Evolutionary conservation across 192 early-diverging fungal species (phyloP), one percentile per base, ranked within the genome.

Genomic region (Coemansia sp.): DNA sequence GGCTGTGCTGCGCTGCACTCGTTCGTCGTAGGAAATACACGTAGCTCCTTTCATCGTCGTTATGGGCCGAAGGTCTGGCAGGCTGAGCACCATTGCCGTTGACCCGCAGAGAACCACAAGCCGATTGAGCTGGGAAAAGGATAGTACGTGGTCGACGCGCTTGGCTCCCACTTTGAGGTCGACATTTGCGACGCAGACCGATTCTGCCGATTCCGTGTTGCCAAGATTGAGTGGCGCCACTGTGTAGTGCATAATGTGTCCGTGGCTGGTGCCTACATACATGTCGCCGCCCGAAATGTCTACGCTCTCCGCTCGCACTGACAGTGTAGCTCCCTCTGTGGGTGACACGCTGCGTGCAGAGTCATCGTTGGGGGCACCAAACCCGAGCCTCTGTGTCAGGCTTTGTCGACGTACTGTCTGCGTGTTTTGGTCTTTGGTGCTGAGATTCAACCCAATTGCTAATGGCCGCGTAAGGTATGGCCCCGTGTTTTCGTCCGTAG

Each of bases 81-180:
- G 36, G 8, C 54, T 67, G 38, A 62, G 63, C 10, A 74, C 40
- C 22, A 56, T 36, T 1, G 70, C 63, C 4, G 62, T 67, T 22
- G 76, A 70, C 8, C 67, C 71, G 24, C 76, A 74, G n/a, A 80
- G 40, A 11, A 74, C 71, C 7, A 66, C 67, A 11, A 80, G 64
- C 29, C 64, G 64, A 32, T 53, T 37, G 27, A 74, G 53, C 19
- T 19, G 36, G 17, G 76, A 71, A 14, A 80, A 66, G 22, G 67
- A 67, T n/a, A 80, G 18, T 11, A 80, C 19, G 38, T 80, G 76
- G 53, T 80, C 76, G 1, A 80, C 71, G 3, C 70, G 71, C 46
- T 67, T 70, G 8, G 36, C 60, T 17, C 76, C 67, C 19, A 73
- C 38, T 33, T 50, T 34, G 42, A 80, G 27, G 26, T 74, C 61